Base-by-base conservation (phyloP, 306 rosid genomes). In the Clitoria ternatea region DNA sequence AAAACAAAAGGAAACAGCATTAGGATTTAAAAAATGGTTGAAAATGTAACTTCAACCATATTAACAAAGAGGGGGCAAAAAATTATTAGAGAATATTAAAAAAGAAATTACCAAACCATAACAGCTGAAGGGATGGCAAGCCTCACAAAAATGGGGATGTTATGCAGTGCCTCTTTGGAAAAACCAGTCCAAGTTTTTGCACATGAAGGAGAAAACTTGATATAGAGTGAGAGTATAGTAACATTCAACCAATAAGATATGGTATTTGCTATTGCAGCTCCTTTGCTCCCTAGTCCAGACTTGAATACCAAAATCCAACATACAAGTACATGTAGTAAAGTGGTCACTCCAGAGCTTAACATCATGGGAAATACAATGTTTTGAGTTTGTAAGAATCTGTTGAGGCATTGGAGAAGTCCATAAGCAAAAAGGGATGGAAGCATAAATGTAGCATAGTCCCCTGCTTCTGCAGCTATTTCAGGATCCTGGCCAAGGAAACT, bases 91-190 rank as follows among this genome's bases (percentile, higher is more conserved):
- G 69, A 69, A 66, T 7, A 14, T 10, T n/a, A n/a, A 9, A 37
- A 8, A 1, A 1, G 26, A 32, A 76, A 54, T 81, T 82, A 91
- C 97, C 98, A 92, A 52, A 89, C 87, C 96, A 92, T 89, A 29
- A 83, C 60, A 74, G 98, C 92, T 4, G 92, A 89, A 67, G 98
- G 96, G 75, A 92, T 71, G 22, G 96, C 90, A 42, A 92, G 90
- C 69, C 50, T 77, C n/a, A 89, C 26, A 59, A 92, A 87, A 10
- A 63, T 15, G 4, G 66, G 78, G 35, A 88, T 61, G 18, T 85
- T 76, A n/a, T 73, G 74, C 3, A 88, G 60, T 24, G 95, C 90
- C 50, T 86, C 89, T 29, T 56, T 69, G 1, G 89, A 84, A 61
- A 90, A 80, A 2, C 90, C 95, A 2, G 74, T 82, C 97, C 97